Percentiles rank a stretch among this genome's conserved stretches.
Evolutionary conservation across 2,329 filamentous ascomycete genomes (phyloP).

Genomic region (Botrytis galanthina): DNA sequence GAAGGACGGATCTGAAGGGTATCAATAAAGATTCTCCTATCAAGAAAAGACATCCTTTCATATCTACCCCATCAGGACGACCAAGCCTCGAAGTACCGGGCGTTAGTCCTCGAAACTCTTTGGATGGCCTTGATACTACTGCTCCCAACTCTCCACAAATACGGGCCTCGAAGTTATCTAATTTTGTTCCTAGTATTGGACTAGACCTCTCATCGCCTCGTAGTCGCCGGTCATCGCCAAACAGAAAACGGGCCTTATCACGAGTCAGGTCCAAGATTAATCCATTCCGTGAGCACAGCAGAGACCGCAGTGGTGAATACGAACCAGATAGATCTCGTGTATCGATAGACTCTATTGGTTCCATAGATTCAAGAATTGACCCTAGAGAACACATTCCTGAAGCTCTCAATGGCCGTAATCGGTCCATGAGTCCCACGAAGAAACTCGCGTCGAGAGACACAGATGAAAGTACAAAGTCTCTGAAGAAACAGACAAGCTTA

Average conservation of each 20-base stretch:
- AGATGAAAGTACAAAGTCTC: slow-evolving; percentile 50
- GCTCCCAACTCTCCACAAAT: slow-evolving; percentile 38
- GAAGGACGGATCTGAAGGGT: slow-evolving; percentile 28
- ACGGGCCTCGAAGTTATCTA: slow-evolving; percentile 26
- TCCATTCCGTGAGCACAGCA: slow-evolving; percentile 39
- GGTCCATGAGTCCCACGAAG: slow-evolving; percentile 43
- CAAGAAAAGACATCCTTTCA: slow-evolving; percentile 27
- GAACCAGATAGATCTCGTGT: slow-evolving; percentile 24
- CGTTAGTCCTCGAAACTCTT: slow-evolving; percentile 40
- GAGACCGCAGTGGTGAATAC: slow-evolving; percentile 52
- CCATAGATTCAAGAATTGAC: slow-evolving; percentile 10
- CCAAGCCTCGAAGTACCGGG: slow-evolving; percentile 50
- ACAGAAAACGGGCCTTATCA: slow-evolving; percentile 52
- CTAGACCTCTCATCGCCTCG: slow-evolving; percentile 61
- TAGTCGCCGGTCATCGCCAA: slow-evolving; percentile 63
- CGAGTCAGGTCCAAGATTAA: slow-evolving; percentile 42
- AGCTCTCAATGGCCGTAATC: slow-evolving; percentile 23
- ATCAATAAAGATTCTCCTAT: slow-evolving; percentile 22
- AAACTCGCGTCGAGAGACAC: slow-evolving; percentile 41
- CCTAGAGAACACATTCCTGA: slow-evolving; percentile 33
- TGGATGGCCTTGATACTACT: slow-evolving; percentile 47
- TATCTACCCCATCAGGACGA: slow-evolving; percentile 30
- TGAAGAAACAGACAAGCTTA: slow-evolving; percentile 51
- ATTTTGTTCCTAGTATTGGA: slow-evolving; percentile 54
- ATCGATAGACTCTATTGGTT: slow-evolving; percentile 20